Evolutionary conservation across 257 asterid genomes (phyloP).

Genomic region (Verbena officinalis): DNA sequence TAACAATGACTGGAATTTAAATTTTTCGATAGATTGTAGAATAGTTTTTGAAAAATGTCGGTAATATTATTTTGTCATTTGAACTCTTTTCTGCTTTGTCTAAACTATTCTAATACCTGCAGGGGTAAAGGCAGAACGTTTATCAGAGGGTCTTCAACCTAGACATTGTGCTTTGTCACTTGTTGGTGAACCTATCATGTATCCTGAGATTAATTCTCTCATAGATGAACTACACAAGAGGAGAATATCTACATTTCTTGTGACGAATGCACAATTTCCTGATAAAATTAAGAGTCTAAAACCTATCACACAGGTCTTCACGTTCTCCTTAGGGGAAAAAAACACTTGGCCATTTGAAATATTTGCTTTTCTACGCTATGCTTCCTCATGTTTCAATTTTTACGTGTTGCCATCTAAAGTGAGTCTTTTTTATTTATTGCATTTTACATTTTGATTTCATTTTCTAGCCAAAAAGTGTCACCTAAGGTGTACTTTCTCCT

Average conservation of each 20-base stretch:
- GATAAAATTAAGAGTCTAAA: constrained; percentile 72
- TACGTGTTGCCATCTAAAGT: too few species aligned
- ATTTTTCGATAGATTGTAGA: background rate
- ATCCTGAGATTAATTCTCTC: constrained; percentile 91
- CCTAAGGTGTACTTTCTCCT: too few species aligned
- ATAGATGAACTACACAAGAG: constrained; percentile 86
- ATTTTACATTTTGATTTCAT: too few species aligned
- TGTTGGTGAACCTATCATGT: constrained; percentile 99
- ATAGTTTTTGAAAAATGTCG: background rate
- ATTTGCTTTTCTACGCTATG: too few species aligned
- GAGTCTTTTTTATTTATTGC: too few species aligned
- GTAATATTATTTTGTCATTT: constrained; percentile 7
- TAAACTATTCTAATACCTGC: constrained; percentile 31
- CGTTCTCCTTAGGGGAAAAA: background rate
- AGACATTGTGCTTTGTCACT: constrained; percentile 98
- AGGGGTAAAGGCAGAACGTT: constrained; percentile 91
- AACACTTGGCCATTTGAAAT: too few species aligned
- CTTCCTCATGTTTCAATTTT: too few species aligned
- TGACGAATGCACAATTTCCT: constrained; percentile 97
- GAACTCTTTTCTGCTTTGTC: constrained; percentile 19
- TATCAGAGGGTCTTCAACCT: constrained; percentile 91
- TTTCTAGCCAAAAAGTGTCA: too few species aligned
- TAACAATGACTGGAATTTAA: too few species aligned
- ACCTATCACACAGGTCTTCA: constrained; percentile 85
- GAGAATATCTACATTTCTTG: constrained; percentile 92